Evolutionary conservation across 2,329 filamentous ascomycete species (phyloP), one percentile per base, ranked within the genome.

Genomic region (Curvularia sp.): DNA sequence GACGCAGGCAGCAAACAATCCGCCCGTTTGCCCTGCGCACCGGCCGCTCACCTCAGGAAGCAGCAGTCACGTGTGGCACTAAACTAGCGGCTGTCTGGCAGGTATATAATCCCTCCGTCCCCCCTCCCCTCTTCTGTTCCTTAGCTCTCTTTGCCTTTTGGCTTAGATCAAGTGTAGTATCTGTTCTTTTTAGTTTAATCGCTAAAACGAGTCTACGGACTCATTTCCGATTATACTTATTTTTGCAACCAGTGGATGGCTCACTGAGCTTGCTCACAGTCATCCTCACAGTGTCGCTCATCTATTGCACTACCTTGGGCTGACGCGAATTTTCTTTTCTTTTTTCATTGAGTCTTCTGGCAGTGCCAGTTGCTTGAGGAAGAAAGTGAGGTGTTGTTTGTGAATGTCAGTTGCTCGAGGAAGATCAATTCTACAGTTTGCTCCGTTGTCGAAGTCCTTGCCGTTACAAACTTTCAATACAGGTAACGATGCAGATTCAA

Each of bases 161-260:
- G 50, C 50, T 53, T 53, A 53, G 50, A 53, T 53, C 50, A 53
- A 53, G 50, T 53, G 50, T 51, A 51, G 49, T 51, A 51, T 51
- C 49, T 51, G 49, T 51, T 51, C 49, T 53, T 53, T 44, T 38
- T 15, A 44, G 50, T 46, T 53, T 53, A 53, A 53, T 53, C 50
- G n/a, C 50, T 53, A 18, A 35, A 22, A 47, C 28, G 44, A 5
- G n/a, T 6, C 48, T 15, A 50, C n/a, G 49, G 49, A 1, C 5
- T 8, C 7, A 44, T 52, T 52, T 13, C 26, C 22, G 49, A 52
- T 53, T 53, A 53, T 35, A 8, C 41, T 38, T 43, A 53, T 53
- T 53, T 53, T 53, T 53, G 50, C 7, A 38, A 44, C 30, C 2
- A 6, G 50, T 30, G 15, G 41, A 46, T 12, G 41, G 30, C 30